Evolutionary conservation across 2,329 filamentous ascomycete species (phyloP), one percentile per base, ranked within the genome.

Genomic region (Simplicillium aogashimaense): DNA sequence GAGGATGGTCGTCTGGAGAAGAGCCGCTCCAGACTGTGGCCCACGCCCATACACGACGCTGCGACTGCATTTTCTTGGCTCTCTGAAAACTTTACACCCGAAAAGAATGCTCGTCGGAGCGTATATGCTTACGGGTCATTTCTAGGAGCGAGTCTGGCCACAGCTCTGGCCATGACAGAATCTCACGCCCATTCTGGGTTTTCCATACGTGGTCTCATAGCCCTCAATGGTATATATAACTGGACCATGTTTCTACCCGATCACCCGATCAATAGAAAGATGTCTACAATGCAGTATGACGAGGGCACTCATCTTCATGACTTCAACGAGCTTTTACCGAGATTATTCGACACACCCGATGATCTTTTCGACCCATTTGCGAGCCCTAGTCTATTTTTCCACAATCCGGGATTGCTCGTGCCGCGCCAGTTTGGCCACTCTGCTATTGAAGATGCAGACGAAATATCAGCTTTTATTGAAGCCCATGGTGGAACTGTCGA

Each of bases 141-240:
- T 46, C 63, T 81, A 1, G 74, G 77, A 13, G 78, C 72, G 29
- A 65, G 69, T 12, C 60, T 82, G 7, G 78, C 74, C 20, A 60
- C 69, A 12, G 69, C 73, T 2, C 60, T 81, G 3, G 69, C 76
- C 8, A 55, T 82, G 34, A 81, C 75, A 2, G 74, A 80, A 52
- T 59, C 67, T 2, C 61, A 65, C 35, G 48, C 58, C 2, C 59
- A 69, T 40, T 50, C 57, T 12, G 56, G 50, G 28, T 64, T 74
- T 50, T 63, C 61, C 31, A 61, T 81, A 34, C 65, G 71, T 9
- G 76, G 76, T 7, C 54, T 78, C 28, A 58, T 76, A 13, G 66
- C 69, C 7, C 71, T 71, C 55, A 76, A 81, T 47, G 77, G 75
- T 33, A 66, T 81, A 43, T 81, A 77, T 58, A 72, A 81, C 58